Conservation (phyloP, 2,329 filamentous ascomycete genomes). For the Cryphonectria carpinicola region DNA sequence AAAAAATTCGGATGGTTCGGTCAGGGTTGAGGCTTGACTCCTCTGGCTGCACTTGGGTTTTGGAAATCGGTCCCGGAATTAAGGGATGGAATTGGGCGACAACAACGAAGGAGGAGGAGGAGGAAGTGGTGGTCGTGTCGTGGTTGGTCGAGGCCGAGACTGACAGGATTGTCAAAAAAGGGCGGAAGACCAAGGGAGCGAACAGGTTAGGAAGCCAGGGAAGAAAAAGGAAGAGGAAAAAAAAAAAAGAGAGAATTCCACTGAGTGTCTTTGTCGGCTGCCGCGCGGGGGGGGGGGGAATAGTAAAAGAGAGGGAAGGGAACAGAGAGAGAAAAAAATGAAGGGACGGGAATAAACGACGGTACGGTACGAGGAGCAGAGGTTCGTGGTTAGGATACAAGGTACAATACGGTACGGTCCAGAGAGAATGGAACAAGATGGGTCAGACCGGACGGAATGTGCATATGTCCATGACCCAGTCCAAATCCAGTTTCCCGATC, state of each 20-base stretch:
- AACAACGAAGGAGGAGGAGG: not conserved
- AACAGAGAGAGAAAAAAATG: not conserved
- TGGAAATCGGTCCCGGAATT: not conserved
- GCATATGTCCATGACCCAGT: constrained; percentile 10
- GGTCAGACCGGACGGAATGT: constrained; percentile 4
- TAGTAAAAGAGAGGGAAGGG: not conserved
- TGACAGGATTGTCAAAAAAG: constrained; percentile 2
- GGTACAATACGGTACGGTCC: not conserved
- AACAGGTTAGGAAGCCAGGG: not conserved
- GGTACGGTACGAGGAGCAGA: not conserved
- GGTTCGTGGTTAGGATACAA: constrained; percentile 1
- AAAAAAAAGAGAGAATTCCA: constrained; percentile 9
- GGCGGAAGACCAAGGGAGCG: constrained; percentile 17
- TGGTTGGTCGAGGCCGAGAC: constrained; percentile 1
- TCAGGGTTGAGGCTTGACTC: not conserved
- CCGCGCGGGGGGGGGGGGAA: not conserved
- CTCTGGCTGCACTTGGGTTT: not conserved
- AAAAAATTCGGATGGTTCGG: not conserved
- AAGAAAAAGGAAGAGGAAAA: not conserved
- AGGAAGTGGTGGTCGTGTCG: not conserved
- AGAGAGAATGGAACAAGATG: not conserved
- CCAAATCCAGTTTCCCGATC: not conserved
- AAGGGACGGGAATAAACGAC: constrained; percentile 17
- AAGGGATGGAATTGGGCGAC: not conserved
- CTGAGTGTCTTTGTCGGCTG: constrained; percentile 14